Evolutionary conservation across 768 basidiomycete species (phyloP).

Genomic region (Rhizopogon sp.): DNA sequence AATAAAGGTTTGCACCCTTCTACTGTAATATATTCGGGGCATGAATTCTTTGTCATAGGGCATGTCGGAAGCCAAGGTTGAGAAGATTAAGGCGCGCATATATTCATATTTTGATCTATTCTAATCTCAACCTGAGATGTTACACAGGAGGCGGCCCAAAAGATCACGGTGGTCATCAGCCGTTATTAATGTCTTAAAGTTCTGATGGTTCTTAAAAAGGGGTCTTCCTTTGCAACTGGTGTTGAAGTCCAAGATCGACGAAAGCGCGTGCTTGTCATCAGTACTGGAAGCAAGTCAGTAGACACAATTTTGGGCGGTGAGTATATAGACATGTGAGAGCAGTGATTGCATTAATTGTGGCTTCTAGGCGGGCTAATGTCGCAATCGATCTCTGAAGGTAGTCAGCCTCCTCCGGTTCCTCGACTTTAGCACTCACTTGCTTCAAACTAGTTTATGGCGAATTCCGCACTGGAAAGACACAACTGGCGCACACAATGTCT

Average conservation of each 20-base stretch:
- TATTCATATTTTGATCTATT: constrained; percentile 7
- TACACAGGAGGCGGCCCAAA: constrained; percentile 80
- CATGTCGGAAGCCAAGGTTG: constrained; percentile 95
- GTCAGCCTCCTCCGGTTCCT: not conserved
- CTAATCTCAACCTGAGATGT: not conserved
- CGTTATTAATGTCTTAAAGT: not conserved
- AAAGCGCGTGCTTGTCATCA: constrained; percentile 74
- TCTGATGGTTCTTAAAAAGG: constrained; percentile 39
- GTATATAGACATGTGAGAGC: constrained; percentile 5
- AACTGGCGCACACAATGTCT: constrained; percentile 93
- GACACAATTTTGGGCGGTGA: constrained; percentile 85
- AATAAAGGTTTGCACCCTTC: constrained; percentile 63
- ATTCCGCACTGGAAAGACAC: constrained; percentile 94
- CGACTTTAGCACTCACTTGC: not conserved
- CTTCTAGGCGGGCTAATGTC: constrained; percentile 78
- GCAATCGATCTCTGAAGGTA: constrained; percentile 91
- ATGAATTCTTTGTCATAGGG: constrained; percentile 48
- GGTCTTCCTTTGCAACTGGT: constrained; percentile 88
- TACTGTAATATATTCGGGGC: too few species aligned
- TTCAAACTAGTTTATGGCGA: constrained; percentile 78
- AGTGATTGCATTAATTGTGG: not conserved
- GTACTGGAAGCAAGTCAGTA: constrained; percentile 90
- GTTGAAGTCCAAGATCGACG: constrained; percentile 86
- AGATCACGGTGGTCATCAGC: constrained; percentile 54
- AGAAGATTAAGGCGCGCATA: constrained; percentile 80